phyloP scores from a whole-genome alignment of 2,329 filamentous ascomycete species.

The Pseudocercospora pini-densiflorae region DNA sequence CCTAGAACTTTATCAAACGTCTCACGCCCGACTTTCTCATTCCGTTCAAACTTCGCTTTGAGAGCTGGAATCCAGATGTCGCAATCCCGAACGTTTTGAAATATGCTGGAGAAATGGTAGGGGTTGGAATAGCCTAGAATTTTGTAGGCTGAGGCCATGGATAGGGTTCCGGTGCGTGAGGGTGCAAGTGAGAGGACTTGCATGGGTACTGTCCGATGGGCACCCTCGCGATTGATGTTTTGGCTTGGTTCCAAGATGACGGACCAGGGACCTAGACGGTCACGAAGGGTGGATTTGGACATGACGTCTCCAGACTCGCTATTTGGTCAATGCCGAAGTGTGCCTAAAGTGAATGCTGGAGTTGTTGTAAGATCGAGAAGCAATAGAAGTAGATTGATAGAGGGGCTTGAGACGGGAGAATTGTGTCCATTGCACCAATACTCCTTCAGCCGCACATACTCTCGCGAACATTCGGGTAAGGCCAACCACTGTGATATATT shows the following conservation, averaged over 20 bases:
- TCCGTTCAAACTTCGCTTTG: not conserved
- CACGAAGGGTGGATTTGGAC: not conserved
- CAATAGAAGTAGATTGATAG: too few relatives aligned
- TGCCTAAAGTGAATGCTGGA: not conserved
- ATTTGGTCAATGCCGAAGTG: too few relatives aligned
- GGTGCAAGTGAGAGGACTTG: slow-evolving; percentile 27
- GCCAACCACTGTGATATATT: not conserved
- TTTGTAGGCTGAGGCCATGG: slow-evolving; percentile 22
- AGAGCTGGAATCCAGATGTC: slow-evolving; percentile 9
- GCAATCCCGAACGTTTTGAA: not conserved
- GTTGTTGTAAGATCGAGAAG: too few relatives aligned
- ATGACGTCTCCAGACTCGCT: not conserved
- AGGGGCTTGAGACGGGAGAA: too few relatives aligned
- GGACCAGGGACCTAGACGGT: slow-evolving; percentile 2
- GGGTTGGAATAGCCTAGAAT: slow-evolving; percentile 19
- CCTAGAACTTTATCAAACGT: slow-evolving; percentile 40
- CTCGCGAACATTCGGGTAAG: too few relatives aligned
- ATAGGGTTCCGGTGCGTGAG: slow-evolving; percentile 26
- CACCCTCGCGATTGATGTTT: not conserved
- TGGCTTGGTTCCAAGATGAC: not conserved
- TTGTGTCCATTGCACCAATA: not conserved
- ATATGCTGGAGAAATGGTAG: slow-evolving; percentile 11
- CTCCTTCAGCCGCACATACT: not conserved
- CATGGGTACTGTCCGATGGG: slow-evolving; percentile 6
- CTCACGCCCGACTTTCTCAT: not conserved